Evolutionary conservation across 176 grass and related monocot genomes (phyloP).

Genomic region (Eragrostis curvula): DNA sequence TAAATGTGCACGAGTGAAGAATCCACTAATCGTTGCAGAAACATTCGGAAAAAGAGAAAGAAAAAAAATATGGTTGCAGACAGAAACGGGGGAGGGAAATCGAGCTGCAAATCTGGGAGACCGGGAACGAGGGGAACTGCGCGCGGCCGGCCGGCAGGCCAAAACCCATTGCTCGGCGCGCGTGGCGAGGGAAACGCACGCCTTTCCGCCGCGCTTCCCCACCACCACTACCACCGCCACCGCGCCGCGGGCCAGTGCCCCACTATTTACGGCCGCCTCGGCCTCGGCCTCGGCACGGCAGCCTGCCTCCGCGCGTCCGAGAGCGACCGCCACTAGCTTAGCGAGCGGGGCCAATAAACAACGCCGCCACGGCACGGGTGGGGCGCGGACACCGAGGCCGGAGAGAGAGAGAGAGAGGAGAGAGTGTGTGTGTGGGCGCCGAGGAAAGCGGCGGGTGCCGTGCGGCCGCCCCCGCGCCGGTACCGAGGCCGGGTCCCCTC

Average conservation of each 20-base stretch:
- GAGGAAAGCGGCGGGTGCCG: constrained; percentile 45
- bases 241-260: neutral
- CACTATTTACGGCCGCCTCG: constrained; percentile 3
- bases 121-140: neutral
- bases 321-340: neutral
- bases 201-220: neutral
- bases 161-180: neutral
- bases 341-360: constrained; percentile 5
- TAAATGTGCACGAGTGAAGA: neutral
- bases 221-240: constrained; percentile 20
- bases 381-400: neutral
- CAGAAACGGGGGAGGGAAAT: neutral
- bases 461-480: constrained; percentile 26
- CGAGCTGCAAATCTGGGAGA: neutral
- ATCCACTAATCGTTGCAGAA: neutral
- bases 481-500: constrained; percentile 27
- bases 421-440: neutral
- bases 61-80: neutral
- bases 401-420: neutral
- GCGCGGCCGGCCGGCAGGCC: neutral
- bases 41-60: neutral
- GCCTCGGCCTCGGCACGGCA: neutral
- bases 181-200: constrained; percentile 36
- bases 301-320: neutral
- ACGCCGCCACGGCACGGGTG: neutral